Evolutionary conservation across 495 filamentous ascomycete genomes (phyloP).

Genomic region (Entonaema liquescens): DNA sequence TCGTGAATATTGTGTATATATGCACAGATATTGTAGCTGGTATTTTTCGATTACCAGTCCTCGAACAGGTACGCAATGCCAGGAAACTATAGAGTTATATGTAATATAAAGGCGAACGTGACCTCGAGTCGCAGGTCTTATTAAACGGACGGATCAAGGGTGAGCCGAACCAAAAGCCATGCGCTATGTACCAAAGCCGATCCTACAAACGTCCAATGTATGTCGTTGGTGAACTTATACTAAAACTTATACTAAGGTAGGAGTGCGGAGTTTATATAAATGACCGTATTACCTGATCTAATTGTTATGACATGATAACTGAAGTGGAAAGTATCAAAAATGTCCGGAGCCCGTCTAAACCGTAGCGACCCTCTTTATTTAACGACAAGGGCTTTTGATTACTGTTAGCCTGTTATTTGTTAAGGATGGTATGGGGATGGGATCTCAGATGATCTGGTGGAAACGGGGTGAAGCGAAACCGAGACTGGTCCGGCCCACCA

Average conservation of each 20-base stretch:
- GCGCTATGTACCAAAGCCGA: conserved; percentile 10
- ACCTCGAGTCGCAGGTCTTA: conserved; percentile 2
- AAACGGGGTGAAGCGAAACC: conserved; percentile 26
- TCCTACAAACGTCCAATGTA: conserved; percentile 1
- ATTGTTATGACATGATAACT: conserved; percentile 17
- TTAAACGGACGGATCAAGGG: conserved; percentile 10
- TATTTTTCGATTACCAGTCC: neutral
- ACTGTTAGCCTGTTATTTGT: neutral
- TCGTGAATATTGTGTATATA: conserved; percentile 11
- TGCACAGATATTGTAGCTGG: neutral
- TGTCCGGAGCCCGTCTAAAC: neutral
- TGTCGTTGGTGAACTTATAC: neutral
- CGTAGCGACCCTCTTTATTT: neutral
- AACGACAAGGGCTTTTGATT: neutral
- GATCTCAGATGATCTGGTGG: conserved; percentile 11
- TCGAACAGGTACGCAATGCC: neutral
- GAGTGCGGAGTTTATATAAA: conserved; percentile 28
- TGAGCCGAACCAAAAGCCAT: conserved; percentile 15
- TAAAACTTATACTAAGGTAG: too few relatives aligned
- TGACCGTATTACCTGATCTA: conserved; percentile 3
- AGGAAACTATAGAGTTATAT: neutral
- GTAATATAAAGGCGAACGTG: neutral
- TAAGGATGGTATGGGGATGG: neutral
- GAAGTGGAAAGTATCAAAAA: conserved; percentile 8
- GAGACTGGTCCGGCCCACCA: conserved; percentile 25